Evolutionary conservation across 768 basidiomycete genomes (phyloP).

Genomic region (Leccinum rimulosum): DNA sequence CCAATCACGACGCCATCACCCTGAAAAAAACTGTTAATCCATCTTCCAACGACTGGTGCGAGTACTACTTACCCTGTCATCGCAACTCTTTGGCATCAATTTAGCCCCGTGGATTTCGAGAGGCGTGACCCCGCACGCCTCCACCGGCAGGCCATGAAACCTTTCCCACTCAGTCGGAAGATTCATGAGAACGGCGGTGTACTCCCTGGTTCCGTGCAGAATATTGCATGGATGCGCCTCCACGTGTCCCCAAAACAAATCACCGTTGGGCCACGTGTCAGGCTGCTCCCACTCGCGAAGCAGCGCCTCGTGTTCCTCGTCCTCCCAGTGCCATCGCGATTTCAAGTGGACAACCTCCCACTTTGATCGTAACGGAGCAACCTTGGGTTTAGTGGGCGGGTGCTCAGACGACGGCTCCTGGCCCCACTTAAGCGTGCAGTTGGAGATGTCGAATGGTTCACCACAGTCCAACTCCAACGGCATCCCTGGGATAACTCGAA

Average conservation of each 20-base stretch:
- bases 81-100: conserved; percentile 20
- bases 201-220: conserved; percentile 24
- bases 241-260: conserved; percentile 23
- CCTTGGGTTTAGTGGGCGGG: not conserved
- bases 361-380: not conserved
- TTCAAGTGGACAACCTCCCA: not conserved
- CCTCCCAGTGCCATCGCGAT: not conserved
- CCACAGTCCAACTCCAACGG: too few species aligned
- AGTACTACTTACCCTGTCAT: conserved; percentile 16
- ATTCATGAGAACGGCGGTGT: conserved; percentile 30
- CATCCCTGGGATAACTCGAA: too few species aligned
- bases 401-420: not conserved
- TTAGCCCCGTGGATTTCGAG: conserved; percentile 24
- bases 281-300: conserved; percentile 3
- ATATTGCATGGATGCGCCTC: conserved; percentile 23
- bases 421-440: not conserved
- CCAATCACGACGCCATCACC: conserved; percentile 24
- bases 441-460: too few species aligned
- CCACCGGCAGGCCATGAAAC: conserved; percentile 9
- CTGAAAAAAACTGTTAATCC: conserved; percentile 4
- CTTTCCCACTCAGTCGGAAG: conserved; percentile 22
- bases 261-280: conserved; percentile 14
- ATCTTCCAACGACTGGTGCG: not conserved
- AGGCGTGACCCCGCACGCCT: conserved; percentile 26
- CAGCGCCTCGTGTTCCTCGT: not conserved